Base-by-base conservation (phyloP, 306 rosid genomes). In the Ceratonia siliqua region DNA sequence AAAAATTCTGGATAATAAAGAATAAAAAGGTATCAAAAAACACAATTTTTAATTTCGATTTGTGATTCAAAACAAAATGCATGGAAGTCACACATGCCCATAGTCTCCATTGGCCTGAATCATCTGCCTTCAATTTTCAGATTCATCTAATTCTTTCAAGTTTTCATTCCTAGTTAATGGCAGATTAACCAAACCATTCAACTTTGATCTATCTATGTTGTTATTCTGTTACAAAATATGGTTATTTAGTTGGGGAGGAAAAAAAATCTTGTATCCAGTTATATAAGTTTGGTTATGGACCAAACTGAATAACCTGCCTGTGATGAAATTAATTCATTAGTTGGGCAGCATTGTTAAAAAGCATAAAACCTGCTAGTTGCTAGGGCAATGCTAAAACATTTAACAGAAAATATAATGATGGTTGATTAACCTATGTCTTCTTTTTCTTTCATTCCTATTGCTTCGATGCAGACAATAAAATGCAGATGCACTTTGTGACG, bases 241-340 rank as follows among this genome's bases (percentile, higher is more conserved):
- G 81, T 32, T 68, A 75, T 9, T 42, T 54, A 24, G 9, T 35
- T 2, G 22, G 4, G 2, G 9, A 35, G 62, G 17, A 9, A 33
- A 30, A 28, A 20, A 59, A 13, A 62, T 10, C 62, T 24, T 43
- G 21, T 25, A 59, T 25, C 35, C 46, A 20, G 30, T 62, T 5
- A 39, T 12, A 41, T 2, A 14, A 38, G 21, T 11, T 18, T 18
- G 2, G 48, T 36, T 36, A 20, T 36, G 50, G 33, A 38, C 11
- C 39, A 28, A 28, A 45, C 5, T 32, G 15, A 55, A 28, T 14
- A 63, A 50, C 10, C 49, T 8, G 15, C 9, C 36, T 3, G 4
- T 17, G 52, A 62, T 38, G 46, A 9, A 7, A 50, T 30, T 27
- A 10, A 72, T 39, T 41, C 68, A 62, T 42, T 41, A 78, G 68